Conservation (phyloP, 2,329 filamentous ascomycete genomes). For the Penicillium decumbens region DNA sequence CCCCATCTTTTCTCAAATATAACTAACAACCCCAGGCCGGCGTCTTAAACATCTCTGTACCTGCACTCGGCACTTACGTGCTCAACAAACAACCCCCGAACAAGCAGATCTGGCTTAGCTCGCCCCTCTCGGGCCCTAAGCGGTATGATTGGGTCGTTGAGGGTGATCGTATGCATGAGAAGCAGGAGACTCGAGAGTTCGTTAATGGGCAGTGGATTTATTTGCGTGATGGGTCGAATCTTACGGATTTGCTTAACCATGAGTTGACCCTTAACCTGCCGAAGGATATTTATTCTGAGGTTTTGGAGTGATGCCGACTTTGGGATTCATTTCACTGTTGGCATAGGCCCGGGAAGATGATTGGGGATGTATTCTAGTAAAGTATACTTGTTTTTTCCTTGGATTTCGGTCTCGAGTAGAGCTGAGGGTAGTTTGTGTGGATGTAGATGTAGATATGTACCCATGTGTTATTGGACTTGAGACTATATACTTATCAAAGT, state of each 20-base stretch:
- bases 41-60: conserved; percentile 71
- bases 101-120: conserved; percentile 95
- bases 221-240: conserved; percentile 69
- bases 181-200: conserved; percentile 61
- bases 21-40: conserved; percentile 58
- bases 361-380: neutral
- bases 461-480: neutral
- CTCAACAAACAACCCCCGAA: conserved; percentile 98
- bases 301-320: conserved; percentile 12
- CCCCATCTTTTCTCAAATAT: no score
- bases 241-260: conserved; percentile 66
- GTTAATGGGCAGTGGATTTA: conserved; percentile 76
- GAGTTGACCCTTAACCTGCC: conserved; percentile 68
- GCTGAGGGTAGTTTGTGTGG: neutral
- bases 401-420: neutral
- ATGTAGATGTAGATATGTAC: neutral
- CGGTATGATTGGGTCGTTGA: conserved; percentile 82
- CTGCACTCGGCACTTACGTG: conserved; percentile 73
- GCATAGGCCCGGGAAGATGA: neutral
- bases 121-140: conserved; percentile 85
- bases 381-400: neutral
- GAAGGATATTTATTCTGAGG: conserved; percentile 34
- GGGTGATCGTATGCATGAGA: conserved; percentile 68
- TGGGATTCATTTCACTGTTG: no score
- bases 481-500: no score